Percentiles rank a stretch among this genome's conserved stretches.
Evolutionary conservation across 768 basidiomycete genomes (phyloP).

Genomic region (Tylopilus balloui): DNA sequence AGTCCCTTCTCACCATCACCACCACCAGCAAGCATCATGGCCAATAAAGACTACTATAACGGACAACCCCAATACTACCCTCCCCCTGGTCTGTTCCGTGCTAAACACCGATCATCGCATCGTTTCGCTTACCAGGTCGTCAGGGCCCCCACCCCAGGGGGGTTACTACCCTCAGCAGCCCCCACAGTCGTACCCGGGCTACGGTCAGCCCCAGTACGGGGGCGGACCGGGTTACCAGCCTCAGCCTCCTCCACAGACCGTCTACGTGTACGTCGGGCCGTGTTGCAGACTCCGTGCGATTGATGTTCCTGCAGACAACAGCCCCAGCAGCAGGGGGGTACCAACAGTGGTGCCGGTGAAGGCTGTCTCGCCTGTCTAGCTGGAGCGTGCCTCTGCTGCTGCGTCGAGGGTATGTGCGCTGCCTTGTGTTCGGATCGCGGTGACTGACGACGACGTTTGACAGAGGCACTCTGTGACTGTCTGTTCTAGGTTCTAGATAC

Average conservation of each 20-base stretch:
- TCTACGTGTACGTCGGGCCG: conserved; percentile 61
- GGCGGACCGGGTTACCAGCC: conserved; percentile 40
- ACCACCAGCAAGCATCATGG: conserved; percentile 41
- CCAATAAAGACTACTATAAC: conserved; percentile 71
- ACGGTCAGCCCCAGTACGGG: conserved; percentile 30
- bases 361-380: conserved; percentile 47
- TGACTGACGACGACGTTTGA: conserved; percentile 15
- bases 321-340: conserved; percentile 33
- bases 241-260: conserved; percentile 73
- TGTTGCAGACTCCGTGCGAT: not conserved
- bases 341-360: conserved; percentile 29
- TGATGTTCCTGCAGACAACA: conserved; percentile 36
- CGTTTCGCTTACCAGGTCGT: conserved; percentile 37
- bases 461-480: conserved; percentile 71
- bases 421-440: conserved; percentile 22
- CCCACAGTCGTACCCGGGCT: conserved; percentile 58
- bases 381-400: conserved; percentile 46
- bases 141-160: conserved; percentile 48
- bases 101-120: not conserved
- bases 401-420: conserved; percentile 42
- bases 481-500: conserved; percentile 40
- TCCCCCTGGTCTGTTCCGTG: conserved; percentile 41
- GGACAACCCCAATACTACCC: conserved; percentile 53
- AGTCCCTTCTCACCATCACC: conserved; percentile 15
- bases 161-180: conserved; percentile 76